Conservation (phyloP, 371 early-diverging fungal species). For the Funneliformis caledonium region DNA sequence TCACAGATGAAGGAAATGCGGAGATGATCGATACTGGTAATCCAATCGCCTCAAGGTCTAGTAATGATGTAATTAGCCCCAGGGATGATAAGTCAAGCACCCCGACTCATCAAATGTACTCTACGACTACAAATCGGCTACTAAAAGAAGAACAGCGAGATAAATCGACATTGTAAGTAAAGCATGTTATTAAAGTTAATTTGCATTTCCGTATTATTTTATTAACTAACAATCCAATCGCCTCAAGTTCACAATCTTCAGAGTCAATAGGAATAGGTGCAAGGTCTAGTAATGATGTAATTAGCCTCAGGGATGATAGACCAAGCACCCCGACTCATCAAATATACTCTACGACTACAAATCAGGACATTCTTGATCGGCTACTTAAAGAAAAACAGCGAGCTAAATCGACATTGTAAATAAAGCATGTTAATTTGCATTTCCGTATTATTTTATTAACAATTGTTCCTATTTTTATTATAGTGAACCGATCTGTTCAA, state of each 20-base stretch:
- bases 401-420: conserved; percentile 14
- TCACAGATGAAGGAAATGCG: too few relatives aligned
- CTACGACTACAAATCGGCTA: conserved; percentile 8
- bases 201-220: background rate
- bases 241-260: too few relatives aligned
- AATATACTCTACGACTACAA: background rate
- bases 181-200: background rate
- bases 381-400: background rate
- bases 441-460: background rate
- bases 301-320: too few relatives aligned
- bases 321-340: conserved; percentile 11
- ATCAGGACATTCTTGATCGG: conserved; percentile 9
- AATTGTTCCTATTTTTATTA: conserved; percentile 7
- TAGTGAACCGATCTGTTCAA: conserved; percentile 36
- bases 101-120: conserved; percentile 9
- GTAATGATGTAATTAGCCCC: too few relatives aligned
- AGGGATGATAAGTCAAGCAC: background rate
- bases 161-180: conserved; percentile 21
- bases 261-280: too few relatives aligned
- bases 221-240: too few relatives aligned
- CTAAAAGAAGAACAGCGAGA: background rate
- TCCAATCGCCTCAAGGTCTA: too few relatives aligned
- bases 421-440: background rate
- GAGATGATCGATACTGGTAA: too few relatives aligned
- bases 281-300: too few relatives aligned